These are phyloP conservation scores for Backusella circina DNA, from an alignment of 192 early-diverging fungal species.

Conservation along the genomic window DNA sequence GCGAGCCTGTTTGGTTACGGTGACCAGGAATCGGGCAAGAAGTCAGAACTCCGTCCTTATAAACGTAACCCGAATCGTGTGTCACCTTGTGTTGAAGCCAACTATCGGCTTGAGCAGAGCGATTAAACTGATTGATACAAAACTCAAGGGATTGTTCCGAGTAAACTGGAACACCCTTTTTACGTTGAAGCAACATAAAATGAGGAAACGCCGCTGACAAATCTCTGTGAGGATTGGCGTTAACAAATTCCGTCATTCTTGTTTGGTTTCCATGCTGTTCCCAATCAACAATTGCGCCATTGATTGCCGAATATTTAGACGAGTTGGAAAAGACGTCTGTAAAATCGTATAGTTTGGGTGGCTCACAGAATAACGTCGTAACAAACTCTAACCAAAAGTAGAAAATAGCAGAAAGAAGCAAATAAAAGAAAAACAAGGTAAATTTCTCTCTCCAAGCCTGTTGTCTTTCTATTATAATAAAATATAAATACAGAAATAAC, in stretches of 20 bases:
- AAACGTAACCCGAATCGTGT: conserved; percentile 27
- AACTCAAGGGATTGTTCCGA: conserved; percentile 4
- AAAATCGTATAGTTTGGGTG: conserved; percentile 14
- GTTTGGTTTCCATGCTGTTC: not conserved
- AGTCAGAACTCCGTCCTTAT: conserved; percentile 10
- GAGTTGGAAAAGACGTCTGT: not conserved
- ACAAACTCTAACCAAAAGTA: conserved; percentile 33
- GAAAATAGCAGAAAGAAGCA: conserved; percentile 16
- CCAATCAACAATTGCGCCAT: conserved; percentile 29
- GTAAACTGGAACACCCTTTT: not conserved
- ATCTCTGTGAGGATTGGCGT: conserved; percentile 23
- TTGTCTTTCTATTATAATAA: conserved; percentile 13
- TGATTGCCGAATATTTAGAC: conserved; percentile 14
- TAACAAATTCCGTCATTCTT: conserved; percentile 16
- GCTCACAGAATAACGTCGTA: conserved; percentile 27
- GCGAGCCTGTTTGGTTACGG: conserved; percentile 21
- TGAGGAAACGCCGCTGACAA: conserved; percentile 33
- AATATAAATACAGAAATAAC: not conserved
- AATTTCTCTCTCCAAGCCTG: conserved; percentile 35
- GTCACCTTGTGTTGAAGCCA: conserved; percentile 28
- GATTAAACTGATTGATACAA: conserved; percentile 20
- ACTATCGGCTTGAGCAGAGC: conserved; percentile 18
- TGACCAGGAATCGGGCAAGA: conserved; percentile 30
- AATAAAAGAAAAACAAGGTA: conserved; percentile 18
- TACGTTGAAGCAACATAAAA: conserved; percentile 26